phyloP scores from a whole-genome alignment of 352 stramenopile genomes.

The Pseudoperonospora humuli region DNA sequence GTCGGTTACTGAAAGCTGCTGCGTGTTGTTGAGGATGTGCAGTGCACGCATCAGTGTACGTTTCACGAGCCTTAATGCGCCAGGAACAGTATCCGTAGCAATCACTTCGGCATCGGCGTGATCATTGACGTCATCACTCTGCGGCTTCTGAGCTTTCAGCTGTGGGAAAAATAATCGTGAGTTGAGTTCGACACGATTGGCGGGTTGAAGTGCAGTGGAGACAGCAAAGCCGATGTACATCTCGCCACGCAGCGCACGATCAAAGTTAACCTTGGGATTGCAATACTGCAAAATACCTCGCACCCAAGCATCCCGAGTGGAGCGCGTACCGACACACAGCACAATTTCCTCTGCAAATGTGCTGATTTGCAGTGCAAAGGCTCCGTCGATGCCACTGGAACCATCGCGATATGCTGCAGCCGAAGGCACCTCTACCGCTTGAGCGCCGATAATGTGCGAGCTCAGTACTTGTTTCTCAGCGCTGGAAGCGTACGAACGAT shows the following conservation, averaged over 20 bases:
- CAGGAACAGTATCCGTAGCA: constrained; percentile 5
- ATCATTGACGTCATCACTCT: neutral
- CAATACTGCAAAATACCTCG: constrained; percentile 56
- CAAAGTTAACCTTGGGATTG: constrained; percentile 36
- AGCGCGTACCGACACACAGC: constrained; percentile 53
- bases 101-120: constrained; percentile 1
- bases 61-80: constrained; percentile 20
- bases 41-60: constrained; percentile 28
- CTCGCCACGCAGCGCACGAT: constrained; percentile 26
- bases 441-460: constrained; percentile 44
- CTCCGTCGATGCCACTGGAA: constrained; percentile 9
- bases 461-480: constrained; percentile 43
- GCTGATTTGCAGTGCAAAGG: constrained; percentile 60
- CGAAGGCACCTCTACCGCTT: constrained; percentile 27
- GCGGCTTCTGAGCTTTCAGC: constrained; percentile 1
- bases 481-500: constrained; percentile 51
- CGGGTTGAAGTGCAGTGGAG: constrained; percentile 31
- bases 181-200: constrained; percentile 52
- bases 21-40: constrained; percentile 27
- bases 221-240: constrained; percentile 39
- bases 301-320: constrained; percentile 58
- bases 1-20: constrained; percentile 37
- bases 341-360: constrained; percentile 72
- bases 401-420: constrained; percentile 4
- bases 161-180: constrained; percentile 49